A percentile compares a stretch with the other conserved stretches of the same genome.
Conservation (phyloP, 257 asterid genomes). For the Nicotiana knightiana region DNA sequence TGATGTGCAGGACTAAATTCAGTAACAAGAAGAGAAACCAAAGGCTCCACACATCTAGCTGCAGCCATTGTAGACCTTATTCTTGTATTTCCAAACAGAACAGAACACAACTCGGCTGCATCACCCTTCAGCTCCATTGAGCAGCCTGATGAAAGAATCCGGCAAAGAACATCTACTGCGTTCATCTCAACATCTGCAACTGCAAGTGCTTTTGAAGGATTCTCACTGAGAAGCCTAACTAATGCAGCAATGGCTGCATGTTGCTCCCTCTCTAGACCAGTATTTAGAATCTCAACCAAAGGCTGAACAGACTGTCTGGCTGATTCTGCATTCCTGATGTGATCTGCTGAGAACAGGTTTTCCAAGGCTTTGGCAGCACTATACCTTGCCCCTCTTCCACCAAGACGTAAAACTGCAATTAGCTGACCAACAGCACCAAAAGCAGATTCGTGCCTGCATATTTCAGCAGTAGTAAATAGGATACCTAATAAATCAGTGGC, state of each 20-base stretch:
- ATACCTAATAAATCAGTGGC: slow-evolving; percentile 96
- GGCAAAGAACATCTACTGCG: slow-evolving; percentile 86
- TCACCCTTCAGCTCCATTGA: slow-evolving; percentile 95
- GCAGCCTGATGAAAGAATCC: slow-evolving; percentile 73
- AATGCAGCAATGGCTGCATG: slow-evolving; percentile 98
- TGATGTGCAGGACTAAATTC: slow-evolving; percentile 83
- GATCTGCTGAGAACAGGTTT: slow-evolving; percentile 89
- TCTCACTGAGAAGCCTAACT: slow-evolving; percentile 77
- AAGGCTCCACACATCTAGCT: slow-evolving; percentile 92
- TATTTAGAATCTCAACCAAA: slow-evolving; percentile 79
- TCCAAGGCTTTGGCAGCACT: slow-evolving; percentile 99
- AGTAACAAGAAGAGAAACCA: slow-evolving; percentile 77
- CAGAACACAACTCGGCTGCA: slow-evolving; percentile 87
- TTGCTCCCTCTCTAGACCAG: slow-evolving; percentile 97
- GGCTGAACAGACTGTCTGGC: slow-evolving; percentile 97
- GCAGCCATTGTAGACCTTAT: slow-evolving; percentile 92
- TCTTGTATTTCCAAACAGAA: slow-evolving; percentile 83
- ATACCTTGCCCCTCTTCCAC: slow-evolving; percentile 93
- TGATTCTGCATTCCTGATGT: slow-evolving; percentile 91
- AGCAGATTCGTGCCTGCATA: slow-evolving; percentile 94
- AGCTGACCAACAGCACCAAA: slow-evolving; percentile 94
- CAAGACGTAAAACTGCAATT: slow-evolving; percentile 90
- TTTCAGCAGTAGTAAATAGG: slow-evolving; percentile 90
- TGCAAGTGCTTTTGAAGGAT: slow-evolving; percentile 87
- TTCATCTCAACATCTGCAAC: slow-evolving; percentile 97